Percentiles rank a stretch among this genome's conserved stretches.
These are phyloP conservation scores for Salisapilia sapeloensis DNA, from an alignment of 352 stramenopile species.

Conservation along the genomic window DNA sequence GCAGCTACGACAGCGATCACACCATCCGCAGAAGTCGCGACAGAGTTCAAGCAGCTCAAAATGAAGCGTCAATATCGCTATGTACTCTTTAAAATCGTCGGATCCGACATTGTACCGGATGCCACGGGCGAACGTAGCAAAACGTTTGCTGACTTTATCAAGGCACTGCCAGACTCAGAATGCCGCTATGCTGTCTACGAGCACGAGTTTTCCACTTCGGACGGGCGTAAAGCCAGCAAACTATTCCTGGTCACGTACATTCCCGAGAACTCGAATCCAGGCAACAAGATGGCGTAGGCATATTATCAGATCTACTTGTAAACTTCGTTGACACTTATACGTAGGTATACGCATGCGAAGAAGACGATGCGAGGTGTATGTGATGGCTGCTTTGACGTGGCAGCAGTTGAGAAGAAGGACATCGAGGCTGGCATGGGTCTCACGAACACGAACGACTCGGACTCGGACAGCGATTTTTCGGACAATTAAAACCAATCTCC, in stretches of 20 bases:
- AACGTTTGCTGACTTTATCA: slow-evolving; percentile 33
- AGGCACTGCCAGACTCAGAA: slow-evolving; percentile 55
- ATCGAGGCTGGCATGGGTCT: slow-evolving; percentile 47
- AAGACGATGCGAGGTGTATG: slow-evolving; percentile 55
- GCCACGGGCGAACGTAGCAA: slow-evolving; percentile 21
- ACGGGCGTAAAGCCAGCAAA: slow-evolving; percentile 77
- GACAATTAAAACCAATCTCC: slow-evolving; percentile 18
- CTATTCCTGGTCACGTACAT: slow-evolving; percentile 82
- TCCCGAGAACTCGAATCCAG: slow-evolving; percentile 61
- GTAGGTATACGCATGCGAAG: slow-evolving; percentile 83
- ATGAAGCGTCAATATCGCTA: slow-evolving; percentile 78
- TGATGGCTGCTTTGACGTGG: slow-evolving; percentile 67
- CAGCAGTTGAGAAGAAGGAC: slow-evolving; percentile 57
- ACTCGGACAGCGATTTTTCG: slow-evolving; percentile 78
- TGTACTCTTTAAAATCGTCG: slow-evolving; percentile 71
- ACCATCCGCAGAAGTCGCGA: slow-evolving; percentile 28
- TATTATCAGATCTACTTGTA: no score
- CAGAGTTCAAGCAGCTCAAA: slow-evolving; percentile 79
- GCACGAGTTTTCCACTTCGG: slow-evolving; percentile 53
- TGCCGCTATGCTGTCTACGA: slow-evolving; percentile 81
- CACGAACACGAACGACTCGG: slow-evolving; percentile 30
- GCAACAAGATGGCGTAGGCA: slow-evolving; percentile 81
- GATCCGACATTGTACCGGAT: slow-evolving; percentile 46
- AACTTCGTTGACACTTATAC: no score
- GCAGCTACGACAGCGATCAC: slow-evolving; percentile 53